Evolutionary conservation across 2,329 filamentous ascomycete genomes (phyloP).

Genomic region (Pseudomassariella vexata): DNA sequence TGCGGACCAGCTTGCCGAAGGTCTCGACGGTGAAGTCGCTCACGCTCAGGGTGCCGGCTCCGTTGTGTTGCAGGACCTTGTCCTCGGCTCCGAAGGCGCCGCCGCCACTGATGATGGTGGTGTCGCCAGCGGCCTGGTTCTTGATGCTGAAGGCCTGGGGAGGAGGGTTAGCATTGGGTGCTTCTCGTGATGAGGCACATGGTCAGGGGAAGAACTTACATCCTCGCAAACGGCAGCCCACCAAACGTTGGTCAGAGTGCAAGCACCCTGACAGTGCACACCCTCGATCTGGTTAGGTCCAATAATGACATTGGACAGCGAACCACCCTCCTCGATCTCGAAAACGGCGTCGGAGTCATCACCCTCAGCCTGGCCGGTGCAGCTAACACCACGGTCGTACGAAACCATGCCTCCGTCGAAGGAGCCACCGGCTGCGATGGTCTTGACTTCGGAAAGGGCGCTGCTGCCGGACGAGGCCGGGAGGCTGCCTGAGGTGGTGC

Average conservation of each 20-base stretch:
- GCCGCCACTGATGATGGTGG: slow-evolving; percentile 13
- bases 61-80: slow-evolving; percentile 15
- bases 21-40: slow-evolving; percentile 29
- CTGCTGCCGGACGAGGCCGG: slow-evolving; percentile 4
- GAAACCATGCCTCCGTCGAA: slow-evolving; percentile 42
- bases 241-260: slow-evolving; percentile 26
- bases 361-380: slow-evolving; percentile 35
- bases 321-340: slow-evolving; percentile 19
- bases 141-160: slow-evolving; percentile 8
- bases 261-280: slow-evolving; percentile 28
- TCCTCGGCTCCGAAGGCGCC: slow-evolving; percentile 20
- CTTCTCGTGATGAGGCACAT: slow-evolving; percentile 22
- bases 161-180: slow-evolving; percentile 28
- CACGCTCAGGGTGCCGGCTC: slow-evolving; percentile 9
- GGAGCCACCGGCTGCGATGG: slow-evolving; percentile 12
- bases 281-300: slow-evolving; percentile 32
- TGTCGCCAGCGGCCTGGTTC: slow-evolving; percentile 4
- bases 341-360: slow-evolving; percentile 32
- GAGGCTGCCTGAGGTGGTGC: too few relatives aligned
- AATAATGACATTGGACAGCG: slow-evolving; percentile 30
- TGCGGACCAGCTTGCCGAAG: slow-evolving; percentile 38
- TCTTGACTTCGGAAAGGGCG: slow-evolving; percentile 8
- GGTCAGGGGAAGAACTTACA: slow-evolving; percentile 13
- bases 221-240: slow-evolving; percentile 32
- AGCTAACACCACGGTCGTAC: slow-evolving; percentile 37